Conservation (phyloP, 2,329 filamentous ascomycete species). For the Chaetomiaceae sp. region DNA sequence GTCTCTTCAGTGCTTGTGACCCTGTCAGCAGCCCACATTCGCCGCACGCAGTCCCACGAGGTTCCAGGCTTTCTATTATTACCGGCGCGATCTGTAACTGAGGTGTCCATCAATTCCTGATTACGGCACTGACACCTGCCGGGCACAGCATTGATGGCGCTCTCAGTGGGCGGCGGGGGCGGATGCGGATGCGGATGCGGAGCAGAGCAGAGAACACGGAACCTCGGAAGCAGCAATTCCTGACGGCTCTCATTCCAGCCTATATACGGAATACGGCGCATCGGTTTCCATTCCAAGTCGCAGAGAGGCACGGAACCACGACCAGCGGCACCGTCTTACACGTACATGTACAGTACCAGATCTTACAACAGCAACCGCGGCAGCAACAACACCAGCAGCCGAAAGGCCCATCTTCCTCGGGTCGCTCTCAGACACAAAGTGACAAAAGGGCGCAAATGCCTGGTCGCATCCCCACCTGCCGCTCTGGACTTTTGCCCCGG, state of each 20-base stretch:
- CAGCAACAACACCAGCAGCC: background rate
- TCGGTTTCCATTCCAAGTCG: conserved; percentile 18
- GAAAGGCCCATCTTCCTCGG: background rate
- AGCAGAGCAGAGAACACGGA: conserved; percentile 6
- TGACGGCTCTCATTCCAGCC: conserved; percentile 16
- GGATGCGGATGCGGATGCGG: background rate
- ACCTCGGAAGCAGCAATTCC: conserved; percentile 20
- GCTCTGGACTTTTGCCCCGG: conserved; percentile 1
- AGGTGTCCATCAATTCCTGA: too few relatives aligned
- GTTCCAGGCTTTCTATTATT: background rate
- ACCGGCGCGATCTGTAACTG: too few relatives aligned
- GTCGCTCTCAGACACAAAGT: conserved; percentile 3
- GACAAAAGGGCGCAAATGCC: conserved; percentile 2
- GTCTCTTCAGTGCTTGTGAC: background rate
- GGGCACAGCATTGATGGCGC: conserved; percentile 9
- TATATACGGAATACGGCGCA: conserved; percentile 16
- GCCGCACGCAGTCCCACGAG: conserved; percentile 7
- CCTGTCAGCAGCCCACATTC: conserved; percentile 4
- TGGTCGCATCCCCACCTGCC: background rate
- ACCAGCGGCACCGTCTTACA: too few relatives aligned
- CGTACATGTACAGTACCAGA: too few relatives aligned
- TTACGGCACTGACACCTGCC: background rate
- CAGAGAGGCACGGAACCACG: conserved; percentile 10
- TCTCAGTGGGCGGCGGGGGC: too few relatives aligned
- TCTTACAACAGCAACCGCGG: too few relatives aligned